Conservation (phyloP, 495 filamentous ascomycete genomes). For the Apiosordaria backusii region DNA sequence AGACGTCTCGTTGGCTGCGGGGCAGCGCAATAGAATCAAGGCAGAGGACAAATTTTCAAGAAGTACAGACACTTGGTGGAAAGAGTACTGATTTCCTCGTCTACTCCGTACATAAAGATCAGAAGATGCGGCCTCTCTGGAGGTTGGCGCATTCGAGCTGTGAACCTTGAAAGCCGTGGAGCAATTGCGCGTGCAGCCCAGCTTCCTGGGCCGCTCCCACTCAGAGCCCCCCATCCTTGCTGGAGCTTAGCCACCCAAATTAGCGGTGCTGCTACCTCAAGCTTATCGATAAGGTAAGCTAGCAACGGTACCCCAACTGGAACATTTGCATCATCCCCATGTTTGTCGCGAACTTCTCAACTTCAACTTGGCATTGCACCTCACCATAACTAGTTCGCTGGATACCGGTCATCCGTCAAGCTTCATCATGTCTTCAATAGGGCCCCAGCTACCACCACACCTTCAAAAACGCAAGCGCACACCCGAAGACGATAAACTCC, state of each 20-base stretch:
- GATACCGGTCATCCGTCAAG: neutral
- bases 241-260: slow-evolving; percentile 10
- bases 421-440: slow-evolving; percentile 45
- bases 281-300: slow-evolving; percentile 23
- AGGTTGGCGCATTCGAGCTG: neutral
- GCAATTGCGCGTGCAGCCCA: slow-evolving; percentile 19
- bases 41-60: neutral
- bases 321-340: slow-evolving; percentile 2
- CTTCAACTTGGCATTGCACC: neutral
- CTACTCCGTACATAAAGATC: neutral
- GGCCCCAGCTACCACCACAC: slow-evolving; percentile 50
- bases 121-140: neutral
- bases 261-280: neutral
- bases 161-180: slow-evolving; percentile 2
- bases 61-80: neutral
- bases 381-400: neutral
- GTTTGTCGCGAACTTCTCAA: neutral
- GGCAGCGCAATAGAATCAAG: neutral
- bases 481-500: slow-evolving; percentile 38
- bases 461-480: slow-evolving; percentile 52
- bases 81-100: neutral
- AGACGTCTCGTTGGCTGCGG: neutral
- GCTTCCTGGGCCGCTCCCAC: slow-evolving; percentile 19
- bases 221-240: slow-evolving; percentile 6
- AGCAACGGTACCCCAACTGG: neutral